phyloP scores from a whole-genome alignment of 768 basidiomycete species.

The Boletales sp. region DNA sequence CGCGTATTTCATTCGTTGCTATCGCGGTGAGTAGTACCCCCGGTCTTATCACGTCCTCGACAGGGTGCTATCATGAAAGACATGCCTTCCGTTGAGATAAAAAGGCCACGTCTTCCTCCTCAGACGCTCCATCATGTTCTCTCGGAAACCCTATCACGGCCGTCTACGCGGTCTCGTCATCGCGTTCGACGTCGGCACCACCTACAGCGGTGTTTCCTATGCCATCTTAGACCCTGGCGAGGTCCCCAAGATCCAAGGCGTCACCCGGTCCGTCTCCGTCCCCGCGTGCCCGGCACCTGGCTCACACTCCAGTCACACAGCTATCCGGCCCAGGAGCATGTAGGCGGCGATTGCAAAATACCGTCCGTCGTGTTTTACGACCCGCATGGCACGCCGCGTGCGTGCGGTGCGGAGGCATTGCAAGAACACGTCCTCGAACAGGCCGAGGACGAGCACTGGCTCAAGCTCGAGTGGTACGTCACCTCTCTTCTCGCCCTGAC shows the following conservation, averaged over 20 bases:
- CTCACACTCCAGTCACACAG: conserved; percentile 15
- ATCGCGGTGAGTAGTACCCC: no score
- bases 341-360: conserved; percentile 45
- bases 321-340: conserved; percentile 41
- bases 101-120: conserved; percentile 4
- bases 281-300: background rate
- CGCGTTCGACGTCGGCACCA: conserved; percentile 40
- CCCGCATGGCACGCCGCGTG: conserved; percentile 33
- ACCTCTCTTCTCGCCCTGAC: no score
- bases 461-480: conserved; percentile 42
- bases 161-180: conserved; percentile 34
- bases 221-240: conserved; percentile 40
- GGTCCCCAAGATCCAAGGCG: conserved; percentile 33
- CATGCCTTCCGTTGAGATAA: conserved; percentile 14
- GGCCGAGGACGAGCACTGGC: conserved; percentile 44
- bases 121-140: conserved; percentile 21
- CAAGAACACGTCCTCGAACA: conserved; percentile 36
- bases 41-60: no score
- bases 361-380: conserved; percentile 49
- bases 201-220: conserved; percentile 39
- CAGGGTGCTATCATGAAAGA: no score
- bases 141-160: conserved; percentile 38
- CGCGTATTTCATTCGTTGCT: background rate
- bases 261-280: conserved; percentile 26
- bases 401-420: conserved; percentile 45